Percentiles rank a stretch among this genome's conserved stretches.
phyloP scores from a whole-genome alignment of 805 yeast genomes.

The Metschnikowia hibisci region DNA sequence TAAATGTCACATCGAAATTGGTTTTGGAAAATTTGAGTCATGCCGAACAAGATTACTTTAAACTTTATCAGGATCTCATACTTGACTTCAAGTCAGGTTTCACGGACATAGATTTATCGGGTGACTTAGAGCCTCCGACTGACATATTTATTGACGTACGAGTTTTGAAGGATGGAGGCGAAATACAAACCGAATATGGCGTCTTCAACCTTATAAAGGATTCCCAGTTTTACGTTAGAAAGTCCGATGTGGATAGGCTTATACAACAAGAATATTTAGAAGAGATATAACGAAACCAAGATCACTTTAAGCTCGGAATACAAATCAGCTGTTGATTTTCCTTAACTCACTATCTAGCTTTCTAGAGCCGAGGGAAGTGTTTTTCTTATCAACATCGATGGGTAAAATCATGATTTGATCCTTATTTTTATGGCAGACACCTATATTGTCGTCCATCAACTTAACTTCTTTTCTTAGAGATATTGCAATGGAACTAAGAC shows the following conservation, averaged over 20 bases:
- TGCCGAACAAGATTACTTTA: constrained; percentile 74
- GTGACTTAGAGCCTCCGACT: constrained; percentile 85
- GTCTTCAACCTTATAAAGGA: constrained; percentile 90
- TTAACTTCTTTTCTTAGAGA: constrained; percentile 64
- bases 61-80: constrained; percentile 64
- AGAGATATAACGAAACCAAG: constrained; percentile 42
- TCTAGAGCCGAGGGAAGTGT: constrained; percentile 59
- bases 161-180: constrained; percentile 92
- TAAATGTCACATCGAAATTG: constrained; percentile 14
- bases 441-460: constrained; percentile 56
- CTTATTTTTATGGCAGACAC: constrained; percentile 42
- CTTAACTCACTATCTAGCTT: constrained; percentile 50
- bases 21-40: constrained; percentile 57
- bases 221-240: constrained; percentile 90
- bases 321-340: constrained; percentile 2
- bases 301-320: neutral
- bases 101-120: constrained; percentile 81
- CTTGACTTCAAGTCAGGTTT: constrained; percentile 75
- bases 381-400: constrained; percentile 63
- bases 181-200: constrained; percentile 95
- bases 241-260: constrained; percentile 88
- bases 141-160: constrained; percentile 93
- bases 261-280: constrained; percentile 93
- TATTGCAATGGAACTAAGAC: constrained; percentile 56
- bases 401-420: constrained; percentile 57